Conservation (phyloP, 164 flowering plant genomes). For the Sextonia rubra region DNA sequence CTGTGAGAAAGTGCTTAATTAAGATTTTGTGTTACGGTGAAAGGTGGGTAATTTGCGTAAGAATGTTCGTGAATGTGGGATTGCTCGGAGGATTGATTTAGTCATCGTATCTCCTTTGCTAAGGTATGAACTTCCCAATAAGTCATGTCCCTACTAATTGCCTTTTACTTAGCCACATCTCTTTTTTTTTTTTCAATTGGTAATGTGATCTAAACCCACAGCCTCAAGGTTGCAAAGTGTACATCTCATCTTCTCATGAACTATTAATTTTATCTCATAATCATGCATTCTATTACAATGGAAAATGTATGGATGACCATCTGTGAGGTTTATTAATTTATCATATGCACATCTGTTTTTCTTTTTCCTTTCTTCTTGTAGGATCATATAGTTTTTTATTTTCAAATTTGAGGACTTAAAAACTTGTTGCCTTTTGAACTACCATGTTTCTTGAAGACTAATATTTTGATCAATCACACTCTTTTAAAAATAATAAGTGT, state of each 20-base stretch:
- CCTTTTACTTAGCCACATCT: neutral
- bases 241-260: too few relatives aligned
- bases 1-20: neutral
- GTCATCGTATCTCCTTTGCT: slow-evolving; percentile 69
- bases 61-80: slow-evolving; percentile 56
- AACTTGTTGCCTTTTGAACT: too few relatives aligned
- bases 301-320: neutral
- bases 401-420: too few relatives aligned
- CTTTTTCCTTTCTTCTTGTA: too few relatives aligned
- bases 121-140: slow-evolving; percentile 38
- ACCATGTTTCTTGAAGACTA: neutral
- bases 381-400: neutral
- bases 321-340: neutral
- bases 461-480: too few relatives aligned
- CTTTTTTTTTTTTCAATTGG: neutral
- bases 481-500: too few relatives aligned
- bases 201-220: neutral
- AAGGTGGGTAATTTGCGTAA: slow-evolving; percentile 72
- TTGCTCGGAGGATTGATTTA: slow-evolving; percentile 55
- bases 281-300: too few relatives aligned
- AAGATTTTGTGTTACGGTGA: slow-evolving; percentile 7
- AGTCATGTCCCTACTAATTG: neutral
- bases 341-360: neutral
- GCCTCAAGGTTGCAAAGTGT: too few relatives aligned
- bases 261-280: too few relatives aligned